Evolutionary conservation across 768 basidiomycete genomes (phyloP).

Genomic region (Tylopilus plumbeoviolaceoides): DNA sequence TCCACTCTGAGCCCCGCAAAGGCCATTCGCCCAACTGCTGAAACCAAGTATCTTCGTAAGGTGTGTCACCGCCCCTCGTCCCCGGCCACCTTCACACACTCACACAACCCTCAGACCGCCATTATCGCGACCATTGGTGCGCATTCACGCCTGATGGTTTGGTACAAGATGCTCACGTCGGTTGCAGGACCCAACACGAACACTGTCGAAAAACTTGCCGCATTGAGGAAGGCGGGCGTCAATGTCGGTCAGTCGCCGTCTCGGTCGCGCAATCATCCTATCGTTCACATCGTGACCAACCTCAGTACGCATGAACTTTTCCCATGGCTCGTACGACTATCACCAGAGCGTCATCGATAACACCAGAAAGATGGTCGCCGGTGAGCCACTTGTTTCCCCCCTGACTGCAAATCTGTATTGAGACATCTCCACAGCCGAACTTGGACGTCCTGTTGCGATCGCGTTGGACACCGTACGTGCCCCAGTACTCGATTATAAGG

Average conservation of each 20-base stretch:
- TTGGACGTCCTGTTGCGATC: conserved; percentile 91
- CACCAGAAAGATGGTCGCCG: conserved; percentile 77
- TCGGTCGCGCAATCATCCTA: not conserved
- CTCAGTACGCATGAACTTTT: conserved; percentile 99
- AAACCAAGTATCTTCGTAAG: conserved; percentile 89
- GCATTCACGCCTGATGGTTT: conserved; percentile 15
- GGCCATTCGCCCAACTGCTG: conserved; percentile 66
- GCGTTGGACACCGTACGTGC: conserved; percentile 88
- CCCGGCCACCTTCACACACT: not conserved
- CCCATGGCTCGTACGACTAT: conserved; percentile 97
- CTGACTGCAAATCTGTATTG: not conserved
- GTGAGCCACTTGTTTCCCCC: conserved; percentile 39
- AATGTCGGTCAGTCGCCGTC: conserved; percentile 77
- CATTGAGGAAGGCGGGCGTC: conserved; percentile 87
- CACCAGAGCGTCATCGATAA: conserved; percentile 99
- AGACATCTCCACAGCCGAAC: conserved; percentile 38
- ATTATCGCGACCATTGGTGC: conserved; percentile 98
- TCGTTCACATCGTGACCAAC: conserved; percentile 9
- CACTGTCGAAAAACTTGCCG: conserved; percentile 78
- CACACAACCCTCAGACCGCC: conserved; percentile 59
- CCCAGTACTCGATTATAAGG: not conserved
- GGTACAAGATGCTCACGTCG: conserved; percentile 4
- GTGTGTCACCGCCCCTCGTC: conserved; percentile 38
- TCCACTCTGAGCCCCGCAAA: conserved; percentile 73
- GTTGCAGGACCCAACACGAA: conserved; percentile 88